Conservation (phyloP, 1,284 basidiomycete genomes). For the Austroboletus niveus region DNA sequence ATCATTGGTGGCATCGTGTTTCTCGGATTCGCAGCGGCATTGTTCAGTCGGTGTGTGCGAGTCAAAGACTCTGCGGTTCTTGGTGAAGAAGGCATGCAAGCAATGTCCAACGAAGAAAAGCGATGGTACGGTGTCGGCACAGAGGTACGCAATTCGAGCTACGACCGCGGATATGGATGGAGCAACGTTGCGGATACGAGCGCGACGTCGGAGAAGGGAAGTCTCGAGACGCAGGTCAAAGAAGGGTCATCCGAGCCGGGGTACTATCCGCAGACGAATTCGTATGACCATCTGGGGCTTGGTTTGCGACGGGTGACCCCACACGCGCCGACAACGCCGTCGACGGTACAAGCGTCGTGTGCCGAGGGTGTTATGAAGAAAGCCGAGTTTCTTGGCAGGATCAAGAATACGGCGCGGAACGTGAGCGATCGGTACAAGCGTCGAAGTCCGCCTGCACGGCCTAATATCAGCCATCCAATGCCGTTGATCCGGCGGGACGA, state of each 20-base stretch:
- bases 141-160: slow-evolving; percentile 27
- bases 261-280: slow-evolving; percentile 19
- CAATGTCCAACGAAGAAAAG: slow-evolving; percentile 60
- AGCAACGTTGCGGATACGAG: slow-evolving; percentile 30
- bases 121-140: slow-evolving; percentile 63
- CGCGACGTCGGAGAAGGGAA: slow-evolving; percentile 28
- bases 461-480: slow-evolving; percentile 53
- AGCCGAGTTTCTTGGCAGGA: slow-evolving; percentile 58
- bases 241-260: slow-evolving; percentile 28
- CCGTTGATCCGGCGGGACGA: slow-evolving; percentile 32
- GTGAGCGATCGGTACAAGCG: slow-evolving; percentile 59
- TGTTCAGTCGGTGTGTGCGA: slow-evolving; percentile 51
- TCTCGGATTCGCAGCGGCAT: slow-evolving; percentile 53
- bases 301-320: slow-evolving; percentile 46
- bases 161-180: slow-evolving; percentile 33
- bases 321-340: slow-evolving; percentile 23
- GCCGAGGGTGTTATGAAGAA: slow-evolving; percentile 61
- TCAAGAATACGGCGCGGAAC: slow-evolving; percentile 59
- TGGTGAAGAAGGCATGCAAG: slow-evolving; percentile 53
- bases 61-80: slow-evolving; percentile 57
- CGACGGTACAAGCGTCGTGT: slow-evolving; percentile 27
- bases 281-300: slow-evolving; percentile 44
- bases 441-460: slow-evolving; percentile 38
- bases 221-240: slow-evolving; percentile 22
- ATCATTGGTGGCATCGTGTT: slow-evolving; percentile 57